A percentile compares a stretch with the other conserved stretches of the same genome.
These are phyloP conservation scores for Fusarium sp. DNA, from an alignment of 2,329 filamentous ascomycete species.

Conservation along the genomic window DNA sequence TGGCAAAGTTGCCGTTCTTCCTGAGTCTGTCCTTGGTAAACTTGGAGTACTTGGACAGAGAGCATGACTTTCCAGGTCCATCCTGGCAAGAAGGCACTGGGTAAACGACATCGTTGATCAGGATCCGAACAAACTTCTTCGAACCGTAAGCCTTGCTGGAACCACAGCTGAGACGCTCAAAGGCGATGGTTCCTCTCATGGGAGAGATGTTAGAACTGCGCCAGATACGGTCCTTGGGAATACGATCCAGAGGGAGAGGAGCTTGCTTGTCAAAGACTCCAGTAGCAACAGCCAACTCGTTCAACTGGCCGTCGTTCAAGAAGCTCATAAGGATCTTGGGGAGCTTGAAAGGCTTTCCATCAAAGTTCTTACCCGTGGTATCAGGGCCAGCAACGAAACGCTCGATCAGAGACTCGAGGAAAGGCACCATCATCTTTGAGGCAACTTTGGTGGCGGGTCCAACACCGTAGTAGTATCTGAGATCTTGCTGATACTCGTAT, in stretches of 20 bases:
- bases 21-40: conserved; percentile 45
- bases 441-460: conserved; percentile 66
- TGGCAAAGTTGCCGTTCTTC: conserved; percentile 60
- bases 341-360: conserved; percentile 59
- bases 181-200: conserved; percentile 73
- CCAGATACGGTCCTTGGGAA: conserved; percentile 61
- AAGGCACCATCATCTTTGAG: conserved; percentile 69
- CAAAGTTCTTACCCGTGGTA: conserved; percentile 57
- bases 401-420: conserved; percentile 63
- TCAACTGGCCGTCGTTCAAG: conserved; percentile 73
- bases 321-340: conserved; percentile 70
- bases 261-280: conserved; percentile 70
- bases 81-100: conserved; percentile 64
- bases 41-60: conserved; percentile 56
- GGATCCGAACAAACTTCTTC: conserved; percentile 63
- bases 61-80: conserved; percentile 66
- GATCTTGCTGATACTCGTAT: conserved; percentile 75
- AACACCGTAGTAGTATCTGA: conserved; percentile 74
- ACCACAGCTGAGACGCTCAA: conserved; percentile 69
- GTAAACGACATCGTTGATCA: conserved; percentile 71
- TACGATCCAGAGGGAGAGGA: conserved; percentile 58
- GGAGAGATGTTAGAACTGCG: conserved; percentile 65
- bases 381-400: conserved; percentile 64
- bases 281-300: conserved; percentile 66
- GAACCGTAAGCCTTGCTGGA: conserved; percentile 43